phyloP scores from a whole-genome alignment of 2,329 filamentous ascomycete species.

The Raffaelea ambrosiae region DNA sequence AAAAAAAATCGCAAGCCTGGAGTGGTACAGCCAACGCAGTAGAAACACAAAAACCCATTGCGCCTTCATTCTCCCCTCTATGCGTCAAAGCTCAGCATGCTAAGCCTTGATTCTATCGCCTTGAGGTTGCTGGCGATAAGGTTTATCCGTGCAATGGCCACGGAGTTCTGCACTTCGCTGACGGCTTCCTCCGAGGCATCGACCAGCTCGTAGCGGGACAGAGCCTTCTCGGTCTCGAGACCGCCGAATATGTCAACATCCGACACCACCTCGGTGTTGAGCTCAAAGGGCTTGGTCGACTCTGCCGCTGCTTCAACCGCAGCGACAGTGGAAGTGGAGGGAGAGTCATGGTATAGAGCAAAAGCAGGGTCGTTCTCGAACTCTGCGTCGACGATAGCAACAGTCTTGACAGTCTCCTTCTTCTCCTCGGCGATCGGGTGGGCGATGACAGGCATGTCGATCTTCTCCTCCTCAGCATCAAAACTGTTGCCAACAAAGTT shows the following conservation, averaged over 20 bases:
- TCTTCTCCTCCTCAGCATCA: conserved; percentile 42
- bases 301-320: conserved; percentile 18
- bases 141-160: conserved; percentile 41
- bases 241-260: conserved; percentile 40
- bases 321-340: conserved; percentile 16
- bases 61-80: conserved; percentile 2
- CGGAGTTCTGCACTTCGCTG: conserved; percentile 33
- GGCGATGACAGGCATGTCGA: conserved; percentile 47
- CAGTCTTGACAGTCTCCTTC: conserved; percentile 17
- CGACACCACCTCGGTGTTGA: conserved; percentile 33
- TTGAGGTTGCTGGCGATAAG: conserved; percentile 35
- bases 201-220: conserved; percentile 56
- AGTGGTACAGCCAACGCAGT: too few relatives aligned
- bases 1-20: too few relatives aligned
- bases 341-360: conserved; percentile 46
- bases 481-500: conserved; percentile 40
- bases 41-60: neutral
- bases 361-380: conserved; percentile 57
- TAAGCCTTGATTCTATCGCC: conserved; percentile 25
- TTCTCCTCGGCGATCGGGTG: conserved; percentile 28
- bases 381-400: conserved; percentile 40
- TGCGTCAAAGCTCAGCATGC: conserved; percentile 19
- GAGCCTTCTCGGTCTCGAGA: conserved; percentile 54
- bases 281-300: conserved; percentile 23
- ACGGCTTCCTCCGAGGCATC: conserved; percentile 44